A percentile compares a stretch with the other conserved stretches of the same genome.
Conservation (phyloP, 345 rosid genomes). For the Populus deltoides region DNA sequence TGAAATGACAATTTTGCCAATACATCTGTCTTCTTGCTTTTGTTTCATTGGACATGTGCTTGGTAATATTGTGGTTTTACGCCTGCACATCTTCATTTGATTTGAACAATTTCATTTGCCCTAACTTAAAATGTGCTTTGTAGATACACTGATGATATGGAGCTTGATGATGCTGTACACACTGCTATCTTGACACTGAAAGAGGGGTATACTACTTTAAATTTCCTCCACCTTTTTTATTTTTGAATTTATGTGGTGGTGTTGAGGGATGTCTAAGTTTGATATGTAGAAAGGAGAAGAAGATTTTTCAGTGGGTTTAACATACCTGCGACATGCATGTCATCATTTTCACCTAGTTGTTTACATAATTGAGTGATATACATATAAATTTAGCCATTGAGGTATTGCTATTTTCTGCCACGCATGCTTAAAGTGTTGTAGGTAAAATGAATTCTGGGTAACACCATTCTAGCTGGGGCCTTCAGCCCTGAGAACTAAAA, state of each 20-base stretch:
- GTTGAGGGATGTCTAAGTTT: not conserved
- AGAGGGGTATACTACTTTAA: conserved; percentile 64
- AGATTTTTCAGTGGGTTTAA: not conserved
- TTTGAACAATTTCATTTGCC: not conserved
- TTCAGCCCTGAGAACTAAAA: not conserved
- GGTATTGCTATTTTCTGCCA: not conserved
- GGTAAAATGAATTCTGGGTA: not conserved
- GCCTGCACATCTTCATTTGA: not conserved
- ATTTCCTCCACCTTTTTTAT: not conserved
- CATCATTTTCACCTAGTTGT: not conserved
- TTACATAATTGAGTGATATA: not conserved
- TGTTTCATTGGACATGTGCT: not conserved
- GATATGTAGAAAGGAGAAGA: not conserved
- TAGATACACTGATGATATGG: conserved; percentile 94
- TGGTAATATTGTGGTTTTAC: not conserved
- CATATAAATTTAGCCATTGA: not conserved
- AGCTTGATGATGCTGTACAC: conserved; percentile 98
- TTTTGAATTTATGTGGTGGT: not conserved
- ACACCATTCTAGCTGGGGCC: not conserved
- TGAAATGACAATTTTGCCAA: too few species aligned
- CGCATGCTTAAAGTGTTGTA: not conserved
- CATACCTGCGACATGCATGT: not conserved
- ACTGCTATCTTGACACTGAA: conserved; percentile 89
- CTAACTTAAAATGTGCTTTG: not conserved
- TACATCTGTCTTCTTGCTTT: too few species aligned